These are phyloP conservation scores for Ophidiomyces ophidiicola DNA, from an alignment of 2,329 filamentous ascomycete genomes.

Conservation along the genomic window DNA sequence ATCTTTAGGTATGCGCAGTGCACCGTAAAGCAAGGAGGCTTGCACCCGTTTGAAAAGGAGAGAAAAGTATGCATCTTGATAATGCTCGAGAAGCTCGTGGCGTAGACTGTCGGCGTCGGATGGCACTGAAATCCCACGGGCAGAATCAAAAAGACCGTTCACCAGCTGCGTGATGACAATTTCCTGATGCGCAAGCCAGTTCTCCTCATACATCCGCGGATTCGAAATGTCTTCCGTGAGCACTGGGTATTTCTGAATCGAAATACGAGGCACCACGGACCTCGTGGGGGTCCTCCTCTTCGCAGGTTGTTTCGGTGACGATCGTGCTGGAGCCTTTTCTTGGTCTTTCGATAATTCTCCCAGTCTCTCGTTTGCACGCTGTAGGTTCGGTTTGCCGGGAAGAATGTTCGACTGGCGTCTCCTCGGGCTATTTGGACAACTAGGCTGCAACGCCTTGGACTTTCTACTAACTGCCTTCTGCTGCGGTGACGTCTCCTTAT, in stretches of 20 bases:
- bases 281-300: slow-evolving; percentile 21
- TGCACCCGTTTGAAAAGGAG: slow-evolving; percentile 46
- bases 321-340: not conserved
- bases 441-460: not conserved
- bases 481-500: not conserved
- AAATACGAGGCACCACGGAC: slow-evolving; percentile 24
- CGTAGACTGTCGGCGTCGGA: slow-evolving; percentile 29
- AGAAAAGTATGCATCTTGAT: slow-evolving; percentile 41
- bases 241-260: slow-evolving; percentile 37
- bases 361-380: slow-evolving; percentile 10
- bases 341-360: slow-evolving; percentile 13
- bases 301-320: not conserved
- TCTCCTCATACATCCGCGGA: slow-evolving; percentile 50
- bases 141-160: slow-evolving; percentile 43
- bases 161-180: slow-evolving; percentile 48
- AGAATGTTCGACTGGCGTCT: not conserved
- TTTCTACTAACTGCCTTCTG: not conserved
- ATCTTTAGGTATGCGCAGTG: slow-evolving; percentile 45
- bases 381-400: not conserved
- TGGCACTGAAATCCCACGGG: slow-evolving; percentile 13
- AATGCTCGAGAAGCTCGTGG: slow-evolving; percentile 40
- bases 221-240: slow-evolving; percentile 43
- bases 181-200: slow-evolving; percentile 52
- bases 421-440: slow-evolving; percentile 9
- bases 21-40: slow-evolving; percentile 47